Conservation (phyloP, 1,139 yeast genomes). For the Eremothecium gossypii region DNA sequence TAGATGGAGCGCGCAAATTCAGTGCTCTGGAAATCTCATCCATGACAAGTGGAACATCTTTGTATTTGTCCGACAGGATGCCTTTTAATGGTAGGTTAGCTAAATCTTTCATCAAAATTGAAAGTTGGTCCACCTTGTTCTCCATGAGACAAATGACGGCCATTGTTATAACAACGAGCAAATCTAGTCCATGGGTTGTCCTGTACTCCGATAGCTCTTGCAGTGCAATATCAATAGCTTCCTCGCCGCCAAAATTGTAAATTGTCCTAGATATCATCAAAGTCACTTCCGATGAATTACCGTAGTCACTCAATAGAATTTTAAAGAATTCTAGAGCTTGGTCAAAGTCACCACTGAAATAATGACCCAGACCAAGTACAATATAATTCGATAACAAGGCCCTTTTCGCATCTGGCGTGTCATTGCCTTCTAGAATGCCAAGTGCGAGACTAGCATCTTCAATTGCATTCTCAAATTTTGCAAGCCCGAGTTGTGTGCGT, state of each 20-base stretch:
- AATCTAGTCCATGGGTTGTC: constrained; percentile 53
- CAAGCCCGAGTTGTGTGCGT: constrained; percentile 55
- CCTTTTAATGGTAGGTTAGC: constrained; percentile 41
- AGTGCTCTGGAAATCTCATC: constrained; percentile 40
- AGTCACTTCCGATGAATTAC: constrained; percentile 53
- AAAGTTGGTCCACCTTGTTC: constrained; percentile 38
- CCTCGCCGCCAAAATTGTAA: constrained; percentile 61
- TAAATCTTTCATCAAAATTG: constrained; percentile 59
- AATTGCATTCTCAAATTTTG: constrained; percentile 47
- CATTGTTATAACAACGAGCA: constrained; percentile 57
- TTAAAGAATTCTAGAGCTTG: constrained; percentile 61
- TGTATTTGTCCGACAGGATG: constrained; percentile 41
- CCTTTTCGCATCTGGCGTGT: constrained; percentile 25
- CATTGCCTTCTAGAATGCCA: constrained; percentile 39
- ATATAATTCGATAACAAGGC: constrained; percentile 49
- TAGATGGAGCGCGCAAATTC: constrained; percentile 11
- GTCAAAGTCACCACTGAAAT: constrained; percentile 53
- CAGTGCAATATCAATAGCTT: constrained; percentile 73
- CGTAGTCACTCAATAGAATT: constrained; percentile 46
- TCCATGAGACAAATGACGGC: constrained; percentile 76
- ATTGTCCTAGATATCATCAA: constrained; percentile 70
- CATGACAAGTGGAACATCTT: constrained; percentile 52
- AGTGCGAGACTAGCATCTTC: constrained; percentile 52
- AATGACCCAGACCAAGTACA: constrained; percentile 60
- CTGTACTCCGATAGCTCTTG: constrained; percentile 61